Base-by-base conservation (phyloP, 345 rosid species). In the Eucalyptus cladocalyx region DNA sequence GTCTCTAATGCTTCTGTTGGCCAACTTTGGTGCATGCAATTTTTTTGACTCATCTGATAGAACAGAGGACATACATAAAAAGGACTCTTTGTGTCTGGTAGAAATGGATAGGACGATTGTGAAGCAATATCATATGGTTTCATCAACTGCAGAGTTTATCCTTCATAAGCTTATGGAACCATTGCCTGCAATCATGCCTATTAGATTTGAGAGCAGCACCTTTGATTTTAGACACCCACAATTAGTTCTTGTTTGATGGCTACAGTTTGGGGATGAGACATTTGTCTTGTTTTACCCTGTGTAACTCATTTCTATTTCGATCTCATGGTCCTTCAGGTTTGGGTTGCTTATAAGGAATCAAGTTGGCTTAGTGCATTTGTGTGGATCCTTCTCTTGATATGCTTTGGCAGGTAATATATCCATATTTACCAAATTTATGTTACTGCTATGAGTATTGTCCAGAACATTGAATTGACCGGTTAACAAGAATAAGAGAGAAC, bases 311-410 rank as follows among this genome's bases (percentile, higher is more conserved):
- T 72, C 54, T 80, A 83, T 28, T 88, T 69, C 60, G 19, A 81
- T 53, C 40, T 28, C 54, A 18, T 62, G 43, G 21, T 62, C 65
- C 87, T 50, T 32, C 91, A 92, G 99, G 95, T 96, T 80, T 97
- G 99, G 99, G 94, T 96, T 90, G 92, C 92, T 60, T 97, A 97
- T 94, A 97, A 97, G 94, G 99, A 97, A 91, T 88, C 96, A 18
- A 94, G 92, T 90, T 97, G 96, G 98, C 80, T 95, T 85, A 50
- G 86, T 92, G 96, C 94, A 86, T 51, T 93, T 50, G 30, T 95
- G 19, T 97, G 99, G 99, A 94, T 97, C 88, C 80, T 93, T 90
- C 92, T 97, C 16, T 89, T 97, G 72, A 89, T 97, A 91, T 95
- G 97, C 87, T 93, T 96, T 90, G 99, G 99, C 93, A 94, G 99